Evolutionary conservation across 2,329 filamentous ascomycete species (phyloP).

Genomic region (Colletotrichum simmondsii): DNA sequence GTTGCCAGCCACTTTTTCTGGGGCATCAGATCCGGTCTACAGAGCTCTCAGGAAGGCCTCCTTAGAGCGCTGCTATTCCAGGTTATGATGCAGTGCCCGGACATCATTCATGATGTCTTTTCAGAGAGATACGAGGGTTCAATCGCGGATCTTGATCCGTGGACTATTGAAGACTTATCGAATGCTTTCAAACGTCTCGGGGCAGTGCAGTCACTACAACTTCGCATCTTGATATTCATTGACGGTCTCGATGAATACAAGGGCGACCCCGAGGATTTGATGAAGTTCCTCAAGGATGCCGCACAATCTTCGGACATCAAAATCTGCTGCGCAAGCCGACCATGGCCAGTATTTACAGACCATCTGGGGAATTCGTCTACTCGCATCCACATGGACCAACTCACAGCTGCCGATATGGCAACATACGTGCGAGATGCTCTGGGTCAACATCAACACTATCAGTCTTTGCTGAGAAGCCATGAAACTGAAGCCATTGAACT

Average conservation of each 20-base stretch:
- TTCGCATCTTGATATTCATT: slow-evolving; percentile 38
- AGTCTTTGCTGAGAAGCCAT: neutral
- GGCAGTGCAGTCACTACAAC: neutral
- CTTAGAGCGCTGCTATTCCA: slow-evolving; percentile 39
- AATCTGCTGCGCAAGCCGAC: slow-evolving; percentile 46
- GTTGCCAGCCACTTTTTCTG: slow-evolving; percentile 54
- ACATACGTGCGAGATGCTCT: slow-evolving; percentile 31
- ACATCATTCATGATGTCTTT: neutral
- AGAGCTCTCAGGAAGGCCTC: slow-evolving; percentile 53
- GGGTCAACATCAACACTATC: neutral
- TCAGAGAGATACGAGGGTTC: neutral
- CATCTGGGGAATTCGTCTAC: slow-evolving; percentile 37
- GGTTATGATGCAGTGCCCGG: slow-evolving; percentile 12
- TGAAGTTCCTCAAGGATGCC: slow-evolving; percentile 39
- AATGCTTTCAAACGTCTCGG: slow-evolving; percentile 33
- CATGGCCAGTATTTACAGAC: slow-evolving; percentile 41
- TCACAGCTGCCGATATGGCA: slow-evolving; percentile 42
- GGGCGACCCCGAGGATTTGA: slow-evolving; percentile 41
- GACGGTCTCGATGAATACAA: slow-evolving; percentile 49
- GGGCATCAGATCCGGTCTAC: slow-evolving; percentile 48
- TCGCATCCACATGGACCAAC: slow-evolving; percentile 38
- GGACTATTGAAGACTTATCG: slow-evolving; percentile 43
- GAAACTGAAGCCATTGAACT: slow-evolving; percentile 26
- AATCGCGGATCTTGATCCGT: slow-evolving; percentile 25
- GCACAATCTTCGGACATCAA: slow-evolving; percentile 40